These are phyloP conservation scores for Boletus sp. DNA, from an alignment of 768 basidiomycete genomes.

Conservation along the genomic window DNA sequence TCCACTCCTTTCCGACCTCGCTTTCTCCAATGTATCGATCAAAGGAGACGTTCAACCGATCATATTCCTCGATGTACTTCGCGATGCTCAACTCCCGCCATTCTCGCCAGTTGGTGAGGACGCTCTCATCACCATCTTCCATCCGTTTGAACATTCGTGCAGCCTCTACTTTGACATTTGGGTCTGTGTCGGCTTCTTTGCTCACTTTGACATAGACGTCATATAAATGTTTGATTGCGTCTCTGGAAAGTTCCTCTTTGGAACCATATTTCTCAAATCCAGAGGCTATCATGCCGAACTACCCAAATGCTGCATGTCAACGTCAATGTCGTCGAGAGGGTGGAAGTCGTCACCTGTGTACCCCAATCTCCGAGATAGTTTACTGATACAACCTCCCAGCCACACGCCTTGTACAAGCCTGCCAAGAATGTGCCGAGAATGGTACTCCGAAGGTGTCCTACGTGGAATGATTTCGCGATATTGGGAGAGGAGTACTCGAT, in stretches of 20 bases:
- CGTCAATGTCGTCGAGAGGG: neutral
- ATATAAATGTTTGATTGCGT: constrained; percentile 93
- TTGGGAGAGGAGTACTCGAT: constrained; percentile 96
- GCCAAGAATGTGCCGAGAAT: constrained; percentile 95
- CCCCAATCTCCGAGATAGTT: constrained; percentile 99
- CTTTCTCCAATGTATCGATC: constrained; percentile 93
- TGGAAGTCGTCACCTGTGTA: constrained; percentile 65
- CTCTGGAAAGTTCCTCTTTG: constrained; percentile 73
- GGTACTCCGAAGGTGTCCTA: constrained; percentile 94
- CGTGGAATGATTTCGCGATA: constrained; percentile 98
- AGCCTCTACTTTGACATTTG: constrained; percentile 69
- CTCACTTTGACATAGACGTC: constrained; percentile 94
- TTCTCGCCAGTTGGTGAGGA: constrained; percentile 83
- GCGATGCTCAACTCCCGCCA: constrained; percentile 91
- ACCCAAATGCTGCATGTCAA: neutral
- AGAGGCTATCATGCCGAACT: constrained; percentile 86
- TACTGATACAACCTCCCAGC: constrained; percentile 87
- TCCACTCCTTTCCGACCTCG: constrained; percentile 67
- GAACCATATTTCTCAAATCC: constrained; percentile 93
- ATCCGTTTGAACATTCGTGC: constrained; percentile 90
- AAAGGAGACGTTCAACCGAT: constrained; percentile 83
- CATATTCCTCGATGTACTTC: constrained; percentile 87
- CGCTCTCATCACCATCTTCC: constrained; percentile 87
- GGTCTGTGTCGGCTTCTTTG: constrained; percentile 73
- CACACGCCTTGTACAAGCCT: constrained; percentile 88